Evolutionary conservation across 2,329 filamentous ascomycete genomes (phyloP).

Genomic region (Xylariaceae sp.): DNA sequence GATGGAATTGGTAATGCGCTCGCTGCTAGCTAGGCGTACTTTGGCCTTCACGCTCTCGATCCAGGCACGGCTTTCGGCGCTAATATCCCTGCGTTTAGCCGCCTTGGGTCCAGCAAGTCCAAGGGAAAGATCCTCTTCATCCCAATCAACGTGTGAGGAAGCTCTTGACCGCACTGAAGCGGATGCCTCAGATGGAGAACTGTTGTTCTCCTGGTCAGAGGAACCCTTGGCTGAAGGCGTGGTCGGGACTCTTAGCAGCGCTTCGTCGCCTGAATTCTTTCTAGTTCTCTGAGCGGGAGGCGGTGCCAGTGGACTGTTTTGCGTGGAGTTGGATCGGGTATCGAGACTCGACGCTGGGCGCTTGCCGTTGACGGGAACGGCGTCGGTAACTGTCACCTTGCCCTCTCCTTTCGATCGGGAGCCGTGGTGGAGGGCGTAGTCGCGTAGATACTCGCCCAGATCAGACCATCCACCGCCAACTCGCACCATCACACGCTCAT

Average conservation of each 20-base stretch:
- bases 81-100: slow-evolving; percentile 59
- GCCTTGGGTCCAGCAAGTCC: slow-evolving; percentile 67
- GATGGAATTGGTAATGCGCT: slow-evolving; percentile 36
- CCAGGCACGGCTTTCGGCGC: slow-evolving; percentile 70
- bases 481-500: slow-evolving; percentile 94
- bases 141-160: slow-evolving; percentile 52
- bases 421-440: slow-evolving; percentile 88
- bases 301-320: slow-evolving; percentile 40
- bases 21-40: slow-evolving; percentile 64
- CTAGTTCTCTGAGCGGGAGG: slow-evolving; percentile 53
- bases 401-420: slow-evolving; percentile 54
- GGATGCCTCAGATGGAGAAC: slow-evolving; percentile 43
- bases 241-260: slow-evolving; percentile 34
- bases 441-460: slow-evolving; percentile 86
- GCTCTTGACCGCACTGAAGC: slow-evolving; percentile 44
- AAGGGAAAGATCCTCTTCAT: slow-evolving; percentile 55
- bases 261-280: slow-evolving; percentile 39
- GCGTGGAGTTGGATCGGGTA: slow-evolving; percentile 38
- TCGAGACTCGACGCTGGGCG: slow-evolving; percentile 38
- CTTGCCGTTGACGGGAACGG: slow-evolving; percentile 34
- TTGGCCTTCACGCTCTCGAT: slow-evolving; percentile 79
- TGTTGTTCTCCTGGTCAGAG: slow-evolving; percentile 28
- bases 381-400: slow-evolving; percentile 55
- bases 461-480: slow-evolving; percentile 99
- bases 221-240: slow-evolving; percentile 37